A percentile compares a stretch with the other conserved stretches of the same genome.
Conservation (phyloP, 805 yeast species). For the Barnettozyma botsteinii region DNA sequence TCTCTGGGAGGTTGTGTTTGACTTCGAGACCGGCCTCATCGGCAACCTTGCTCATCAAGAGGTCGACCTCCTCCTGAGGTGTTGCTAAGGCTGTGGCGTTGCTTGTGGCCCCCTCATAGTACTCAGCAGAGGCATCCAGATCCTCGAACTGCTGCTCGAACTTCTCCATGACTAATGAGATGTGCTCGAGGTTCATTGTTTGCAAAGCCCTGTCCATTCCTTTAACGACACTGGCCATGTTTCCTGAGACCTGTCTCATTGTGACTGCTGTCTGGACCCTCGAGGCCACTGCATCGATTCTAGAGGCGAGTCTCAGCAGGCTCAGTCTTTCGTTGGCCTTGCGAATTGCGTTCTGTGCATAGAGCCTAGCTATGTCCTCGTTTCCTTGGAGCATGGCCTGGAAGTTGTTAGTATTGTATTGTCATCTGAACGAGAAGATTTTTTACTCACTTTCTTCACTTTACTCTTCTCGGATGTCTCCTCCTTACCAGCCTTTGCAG, state of each 20-base stretch:
- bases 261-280: constrained; percentile 97
- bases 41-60: constrained; percentile 84
- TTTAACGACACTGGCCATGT: constrained; percentile 86
- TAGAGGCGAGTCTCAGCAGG: constrained; percentile 71
- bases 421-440: neutral
- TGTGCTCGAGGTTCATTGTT: constrained; percentile 90
- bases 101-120: constrained; percentile 86
- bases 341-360: constrained; percentile 94
- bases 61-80: constrained; percentile 94
- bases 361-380: constrained; percentile 86
- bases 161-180: constrained; percentile 93
- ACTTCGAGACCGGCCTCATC: constrained; percentile 96
- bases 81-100: constrained; percentile 84
- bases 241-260: constrained; percentile 90
- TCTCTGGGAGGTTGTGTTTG: constrained; percentile 65
- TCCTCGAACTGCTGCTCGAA: constrained; percentile 96
- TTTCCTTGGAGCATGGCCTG: constrained; percentile 74
- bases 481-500: constrained; percentile 85
- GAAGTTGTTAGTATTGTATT: neutral
- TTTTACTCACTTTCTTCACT: constrained; percentile 55
- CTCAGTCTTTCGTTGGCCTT: constrained; percentile 83
- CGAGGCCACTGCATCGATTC: constrained; percentile 94
- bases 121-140: constrained; percentile 86
- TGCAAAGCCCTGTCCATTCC: constrained; percentile 97
- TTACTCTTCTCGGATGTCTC: constrained; percentile 81